Conservation (phyloP, 2,329 filamentous ascomycete species). For the Hymenoscyphus fraxineus region DNA sequence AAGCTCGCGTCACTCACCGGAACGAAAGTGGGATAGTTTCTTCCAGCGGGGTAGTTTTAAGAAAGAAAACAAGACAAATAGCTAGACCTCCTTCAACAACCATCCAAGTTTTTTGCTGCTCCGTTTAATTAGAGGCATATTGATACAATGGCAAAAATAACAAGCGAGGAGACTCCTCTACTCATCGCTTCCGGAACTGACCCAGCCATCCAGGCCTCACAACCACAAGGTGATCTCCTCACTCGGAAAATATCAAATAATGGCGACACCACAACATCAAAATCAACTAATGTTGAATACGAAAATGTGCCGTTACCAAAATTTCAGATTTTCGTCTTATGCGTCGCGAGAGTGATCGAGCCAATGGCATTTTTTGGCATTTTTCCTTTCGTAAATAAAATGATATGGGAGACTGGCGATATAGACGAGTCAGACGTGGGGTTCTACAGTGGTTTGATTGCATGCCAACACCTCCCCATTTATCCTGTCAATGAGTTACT, state of each 20-base stretch:
- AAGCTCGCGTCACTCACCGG: neutral
- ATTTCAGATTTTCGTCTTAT: conserved; percentile 67
- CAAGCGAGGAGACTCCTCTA: conserved; percentile 20
- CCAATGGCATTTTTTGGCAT: conserved; percentile 81
- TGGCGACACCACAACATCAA: neutral
- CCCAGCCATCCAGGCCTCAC: neutral
- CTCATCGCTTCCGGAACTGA: conserved; percentile 13
- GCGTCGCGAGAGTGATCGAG: conserved; percentile 68
- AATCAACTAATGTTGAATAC: conserved; percentile 24
- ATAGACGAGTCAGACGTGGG: conserved; percentile 65
- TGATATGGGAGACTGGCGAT: conserved; percentile 65
- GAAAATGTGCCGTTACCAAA: conserved; percentile 52
- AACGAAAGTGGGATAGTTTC: neutral
- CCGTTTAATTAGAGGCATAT: neutral
- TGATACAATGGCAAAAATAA: neutral
- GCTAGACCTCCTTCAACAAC: neutral
- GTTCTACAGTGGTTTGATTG: conserved; percentile 73
- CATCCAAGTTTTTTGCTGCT: neutral
- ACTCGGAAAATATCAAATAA: conserved; percentile 8
- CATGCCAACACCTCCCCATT: conserved; percentile 6
- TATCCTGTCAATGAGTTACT: neutral
- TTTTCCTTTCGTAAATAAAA: conserved; percentile 75
- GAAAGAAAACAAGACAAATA: neutral
- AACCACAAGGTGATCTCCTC: conserved; percentile 11
- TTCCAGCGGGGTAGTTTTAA: neutral